Evolutionary conservation across 805 yeast genomes (phyloP).

Genomic region (Starmerella sp.): DNA sequence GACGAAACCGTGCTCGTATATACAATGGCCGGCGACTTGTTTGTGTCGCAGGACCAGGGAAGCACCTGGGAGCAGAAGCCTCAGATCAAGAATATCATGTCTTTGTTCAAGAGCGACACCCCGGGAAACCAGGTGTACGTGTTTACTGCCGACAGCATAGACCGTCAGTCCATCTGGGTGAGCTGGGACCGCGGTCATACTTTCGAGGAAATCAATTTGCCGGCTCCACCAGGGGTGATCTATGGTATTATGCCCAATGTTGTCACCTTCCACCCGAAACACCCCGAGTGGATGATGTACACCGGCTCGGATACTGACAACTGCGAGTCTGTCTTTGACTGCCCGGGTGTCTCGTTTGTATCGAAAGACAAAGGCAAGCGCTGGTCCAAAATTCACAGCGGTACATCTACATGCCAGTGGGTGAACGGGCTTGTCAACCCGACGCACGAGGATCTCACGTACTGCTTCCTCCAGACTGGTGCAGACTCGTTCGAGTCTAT

Average conservation of each 20-base stretch:
- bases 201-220: conserved; percentile 40
- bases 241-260: conserved; percentile 26
- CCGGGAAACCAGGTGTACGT: conserved; percentile 46
- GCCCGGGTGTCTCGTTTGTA: conserved; percentile 48
- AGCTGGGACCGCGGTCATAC: conserved; percentile 60
- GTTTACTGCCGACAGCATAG: conserved; percentile 41
- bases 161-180: conserved; percentile 38
- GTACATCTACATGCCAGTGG: conserved; percentile 54
- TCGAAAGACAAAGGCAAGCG: conserved; percentile 58
- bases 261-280: conserved; percentile 51
- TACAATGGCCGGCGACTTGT: conserved; percentile 42
- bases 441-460: conserved; percentile 42
- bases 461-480: conserved; percentile 40
- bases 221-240: conserved; percentile 37
- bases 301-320: conserved; percentile 38
- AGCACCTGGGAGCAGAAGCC: conserved; percentile 29
- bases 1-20: conserved; percentile 58
- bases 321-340: conserved; percentile 41
- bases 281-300: conserved; percentile 53
- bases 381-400: conserved; percentile 44
- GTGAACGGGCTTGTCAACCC: conserved; percentile 44
- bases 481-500: neutral
- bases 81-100: conserved; percentile 16
- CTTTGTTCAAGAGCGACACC: conserved; percentile 52
- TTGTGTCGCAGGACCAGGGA: conserved; percentile 66